Conservation (phyloP, 768 basidiomycete genomes). For the Boletales sp. region DNA sequence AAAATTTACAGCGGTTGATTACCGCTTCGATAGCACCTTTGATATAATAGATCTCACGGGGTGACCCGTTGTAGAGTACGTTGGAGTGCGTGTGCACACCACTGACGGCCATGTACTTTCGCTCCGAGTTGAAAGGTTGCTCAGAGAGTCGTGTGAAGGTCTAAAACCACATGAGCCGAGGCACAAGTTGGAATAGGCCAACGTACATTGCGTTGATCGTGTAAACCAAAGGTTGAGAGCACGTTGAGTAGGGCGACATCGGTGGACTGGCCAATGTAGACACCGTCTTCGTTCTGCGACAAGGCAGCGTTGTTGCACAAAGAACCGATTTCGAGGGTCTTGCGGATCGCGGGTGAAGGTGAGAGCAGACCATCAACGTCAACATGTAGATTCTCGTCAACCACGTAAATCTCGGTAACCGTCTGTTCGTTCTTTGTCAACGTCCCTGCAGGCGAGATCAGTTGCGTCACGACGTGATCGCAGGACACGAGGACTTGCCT, state of each 20-base stretch:
- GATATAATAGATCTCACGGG: constrained; percentile 81
- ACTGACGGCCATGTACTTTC: constrained; percentile 90
- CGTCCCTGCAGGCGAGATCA: constrained; percentile 51
- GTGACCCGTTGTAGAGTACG: constrained; percentile 26
- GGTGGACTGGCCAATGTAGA: constrained; percentile 83
- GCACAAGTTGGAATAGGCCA: neutral
- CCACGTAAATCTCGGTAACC: constrained; percentile 81
- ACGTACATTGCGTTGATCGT: constrained; percentile 70
- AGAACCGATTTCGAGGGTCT: constrained; percentile 77
- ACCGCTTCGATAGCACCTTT: constrained; percentile 92
- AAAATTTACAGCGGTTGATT: constrained; percentile 81
- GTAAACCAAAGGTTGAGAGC: constrained; percentile 58
- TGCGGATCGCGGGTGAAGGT: constrained; percentile 65
- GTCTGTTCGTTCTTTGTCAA: constrained; percentile 96
- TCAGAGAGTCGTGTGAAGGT: constrained; percentile 71
- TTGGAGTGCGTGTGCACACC: constrained; percentile 52
- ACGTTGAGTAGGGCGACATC: constrained; percentile 91
- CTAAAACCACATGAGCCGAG: constrained; percentile 32
- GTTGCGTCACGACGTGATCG: neutral
- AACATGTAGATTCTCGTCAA: constrained; percentile 66
- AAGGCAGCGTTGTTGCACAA: constrained; percentile 86
- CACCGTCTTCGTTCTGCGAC: constrained; percentile 61
- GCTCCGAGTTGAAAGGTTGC: constrained; percentile 88
- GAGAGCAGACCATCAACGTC: constrained; percentile 48
- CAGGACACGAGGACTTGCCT: constrained; percentile 40